Conservation (phyloP, 495 filamentous ascomycete species). For the Letharia columbiana region DNA sequence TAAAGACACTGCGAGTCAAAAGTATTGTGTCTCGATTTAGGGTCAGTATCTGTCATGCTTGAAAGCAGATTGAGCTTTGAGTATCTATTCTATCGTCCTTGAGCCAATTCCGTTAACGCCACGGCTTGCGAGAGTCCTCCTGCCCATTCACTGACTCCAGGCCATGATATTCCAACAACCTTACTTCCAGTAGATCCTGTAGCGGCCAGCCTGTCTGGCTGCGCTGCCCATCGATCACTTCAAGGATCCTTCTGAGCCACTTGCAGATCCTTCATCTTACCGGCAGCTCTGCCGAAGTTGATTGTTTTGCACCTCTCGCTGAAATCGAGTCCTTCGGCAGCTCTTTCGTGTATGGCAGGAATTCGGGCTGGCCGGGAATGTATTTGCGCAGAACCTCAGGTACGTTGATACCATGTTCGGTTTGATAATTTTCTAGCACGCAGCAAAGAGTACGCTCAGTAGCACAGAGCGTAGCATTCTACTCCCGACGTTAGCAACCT, state of each 20-base stretch:
- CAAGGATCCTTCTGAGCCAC: not conserved
- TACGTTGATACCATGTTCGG: slow-evolving; percentile 76
- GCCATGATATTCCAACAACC: not conserved
- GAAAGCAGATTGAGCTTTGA: not conserved
- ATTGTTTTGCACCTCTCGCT: slow-evolving; percentile 39
- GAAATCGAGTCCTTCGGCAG: slow-evolving; percentile 67
- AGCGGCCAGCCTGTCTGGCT: not conserved
- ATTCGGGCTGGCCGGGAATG: slow-evolving; percentile 78
- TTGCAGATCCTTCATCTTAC: slow-evolving; percentile 10
- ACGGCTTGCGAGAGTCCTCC: not conserved
- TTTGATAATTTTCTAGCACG: slow-evolving; percentile 93
- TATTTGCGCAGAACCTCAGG: slow-evolving; percentile 86
- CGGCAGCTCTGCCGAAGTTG: slow-evolving; percentile 15
- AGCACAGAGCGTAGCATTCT: slow-evolving; percentile 81
- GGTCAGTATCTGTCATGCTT: not conserved
- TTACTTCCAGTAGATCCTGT: not conserved
- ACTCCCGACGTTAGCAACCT: not conserved
- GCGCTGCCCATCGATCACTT: not conserved
- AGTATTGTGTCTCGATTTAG: not conserved
- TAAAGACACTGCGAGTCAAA: not conserved
- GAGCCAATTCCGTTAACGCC: not conserved
- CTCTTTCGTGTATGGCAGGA: slow-evolving; percentile 80
- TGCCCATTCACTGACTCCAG: not conserved
- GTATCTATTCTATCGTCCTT: not conserved
- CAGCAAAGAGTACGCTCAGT: slow-evolving; percentile 93